A percentile compares a stretch with the other conserved stretches of the same genome.
Evolutionary conservation across 2,329 filamentous ascomycete genomes (phyloP).

Genomic region (Colletotrichum trifolii): DNA sequence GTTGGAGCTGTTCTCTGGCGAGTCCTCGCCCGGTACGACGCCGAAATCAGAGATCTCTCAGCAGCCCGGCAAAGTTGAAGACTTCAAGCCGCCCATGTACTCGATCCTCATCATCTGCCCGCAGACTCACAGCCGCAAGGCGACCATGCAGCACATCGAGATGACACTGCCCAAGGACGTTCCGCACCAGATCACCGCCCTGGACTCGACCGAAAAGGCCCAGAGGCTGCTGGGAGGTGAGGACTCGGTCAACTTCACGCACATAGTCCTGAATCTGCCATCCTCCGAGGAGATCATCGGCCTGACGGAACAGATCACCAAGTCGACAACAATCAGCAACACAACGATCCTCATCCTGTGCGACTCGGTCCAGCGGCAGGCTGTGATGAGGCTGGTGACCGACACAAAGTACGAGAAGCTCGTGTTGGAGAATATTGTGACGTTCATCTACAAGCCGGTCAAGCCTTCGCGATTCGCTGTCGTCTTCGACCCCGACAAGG

Average conservation of each 20-base stretch:
- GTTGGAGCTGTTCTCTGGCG: constrained; percentile 67
- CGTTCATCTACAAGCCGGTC: constrained; percentile 92
- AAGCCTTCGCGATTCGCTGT: constrained; percentile 90
- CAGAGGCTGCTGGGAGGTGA: constrained; percentile 75
- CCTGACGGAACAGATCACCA: constrained; percentile 78
- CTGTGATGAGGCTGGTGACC: constrained; percentile 77
- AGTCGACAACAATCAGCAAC: constrained; percentile 65
- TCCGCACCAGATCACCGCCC: constrained; percentile 82
- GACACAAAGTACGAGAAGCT: constrained; percentile 73
- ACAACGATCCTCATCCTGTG: constrained; percentile 84
- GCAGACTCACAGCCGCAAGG: constrained; percentile 85
- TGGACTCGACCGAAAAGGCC: constrained; percentile 78
- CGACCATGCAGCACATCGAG: constrained; percentile 91
- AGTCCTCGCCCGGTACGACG: constrained; percentile 54
- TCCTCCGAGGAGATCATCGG: constrained; percentile 80
- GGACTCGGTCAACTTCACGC: constrained; percentile 81
- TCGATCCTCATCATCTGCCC: constrained; percentile 93
- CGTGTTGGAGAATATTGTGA: constrained; percentile 73
- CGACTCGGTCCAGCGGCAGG: constrained; percentile 88
- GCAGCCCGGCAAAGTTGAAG: constrained; percentile 44
- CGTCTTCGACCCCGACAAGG: constrained; percentile 84
- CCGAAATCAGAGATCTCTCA: constrained; percentile 50
- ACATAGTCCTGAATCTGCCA: constrained; percentile 87
- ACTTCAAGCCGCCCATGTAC: constrained; percentile 75
- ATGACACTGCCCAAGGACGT: constrained; percentile 90